phyloP scores from a whole-genome alignment of 345 rosid genomes.

The Lenwebbia sp. region DNA sequence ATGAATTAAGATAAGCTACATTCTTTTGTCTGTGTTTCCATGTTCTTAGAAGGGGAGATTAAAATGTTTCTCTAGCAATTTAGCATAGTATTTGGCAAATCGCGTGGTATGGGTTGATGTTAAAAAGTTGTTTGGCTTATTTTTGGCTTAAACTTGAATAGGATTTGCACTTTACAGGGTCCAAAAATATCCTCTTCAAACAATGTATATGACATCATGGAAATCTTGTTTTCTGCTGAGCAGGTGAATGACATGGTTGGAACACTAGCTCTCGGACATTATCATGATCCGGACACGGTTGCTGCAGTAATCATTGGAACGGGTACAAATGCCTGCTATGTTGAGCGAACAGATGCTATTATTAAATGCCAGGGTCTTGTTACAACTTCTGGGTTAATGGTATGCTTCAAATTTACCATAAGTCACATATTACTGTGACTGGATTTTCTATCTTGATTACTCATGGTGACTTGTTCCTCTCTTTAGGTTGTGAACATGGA shows the following conservation, averaged over 20 bases:
- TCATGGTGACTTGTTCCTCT: not conserved
- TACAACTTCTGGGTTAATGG: slow-evolving; percentile 89
- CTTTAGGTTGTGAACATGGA: slow-evolving; percentile 89
- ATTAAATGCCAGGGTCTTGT: slow-evolving; percentile 88
- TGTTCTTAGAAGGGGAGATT: not conserved
- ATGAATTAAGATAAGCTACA: not conserved
- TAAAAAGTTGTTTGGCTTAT: not conserved
- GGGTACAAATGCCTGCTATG: slow-evolving; percentile 92
- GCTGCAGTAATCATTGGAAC: slow-evolving; percentile 90
- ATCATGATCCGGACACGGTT: slow-evolving; percentile 81
- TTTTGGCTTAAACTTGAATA: not conserved
- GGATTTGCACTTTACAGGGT: not conserved
- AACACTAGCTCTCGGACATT: slow-evolving; percentile 83
- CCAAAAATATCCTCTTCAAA: not conserved
- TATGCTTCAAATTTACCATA: slow-evolving; percentile 12
- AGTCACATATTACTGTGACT: not conserved
- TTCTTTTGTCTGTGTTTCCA: not conserved
- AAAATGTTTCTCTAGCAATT: not conserved
- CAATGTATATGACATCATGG: not conserved
- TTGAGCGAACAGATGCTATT: slow-evolving; percentile 85
- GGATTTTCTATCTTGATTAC: not conserved
- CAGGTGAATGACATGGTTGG: slow-evolving; percentile 98
- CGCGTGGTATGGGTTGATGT: not conserved
- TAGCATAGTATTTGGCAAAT: not conserved
- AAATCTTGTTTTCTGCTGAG: slow-evolving; percentile 2